Evolutionary conservation across 2,329 filamentous ascomycete genomes (phyloP), one percentile per base, ranked within the genome.

Genomic region (Phaeomoniella chlamydospora): DNA sequence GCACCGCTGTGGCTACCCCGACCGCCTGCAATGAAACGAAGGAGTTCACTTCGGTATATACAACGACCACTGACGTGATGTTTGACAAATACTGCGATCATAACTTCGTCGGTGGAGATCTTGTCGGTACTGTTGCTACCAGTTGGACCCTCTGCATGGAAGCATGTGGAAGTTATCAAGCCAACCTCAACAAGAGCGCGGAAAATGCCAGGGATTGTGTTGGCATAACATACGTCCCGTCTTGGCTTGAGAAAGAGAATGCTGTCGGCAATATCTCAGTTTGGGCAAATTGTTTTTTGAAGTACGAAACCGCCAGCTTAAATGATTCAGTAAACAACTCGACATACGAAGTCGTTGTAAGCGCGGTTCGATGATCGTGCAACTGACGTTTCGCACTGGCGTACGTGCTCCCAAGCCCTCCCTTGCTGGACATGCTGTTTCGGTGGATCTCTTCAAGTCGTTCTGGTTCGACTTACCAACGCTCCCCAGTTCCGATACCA

Each of bases 241-340:
- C 13, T 5, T 32, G 30, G 30, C 10, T 32, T 5, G 13, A 14
- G 5, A 15, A 32, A 15, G 5, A n/a, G 5, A 6, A 32, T 14
- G 5, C 30, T 10, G 5, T 6, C 10, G 13, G 30, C 13, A 32
- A 14, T 14, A 32, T 32, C 5, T 32, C 30, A 5, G 5, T 32
- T 5, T 32, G 30, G 30, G 5, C 30, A 32, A 32, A 32, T 15
- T 32, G 30, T 32, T 32, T 32, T 14, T 14, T 32, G 5, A 5
- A 32, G 17, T 6, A 14, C 5, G 5, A 32, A 15, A 15, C 17
- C 10, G 13, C 30, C 5, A 32, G 30, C 30, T 5, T 14, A 5
- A 15, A 32, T 5, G 5, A 5, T 14, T n/a, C 30, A 15, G 13
- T 15, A 5, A 32, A 32, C 13, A 10, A 5, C 5, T 5, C 13